Percentiles rank a stretch among this genome's conserved stretches.
phyloP scores from a whole-genome alignment of 768 basidiomycete species.

The Pisolithus orientalis region DNA sequence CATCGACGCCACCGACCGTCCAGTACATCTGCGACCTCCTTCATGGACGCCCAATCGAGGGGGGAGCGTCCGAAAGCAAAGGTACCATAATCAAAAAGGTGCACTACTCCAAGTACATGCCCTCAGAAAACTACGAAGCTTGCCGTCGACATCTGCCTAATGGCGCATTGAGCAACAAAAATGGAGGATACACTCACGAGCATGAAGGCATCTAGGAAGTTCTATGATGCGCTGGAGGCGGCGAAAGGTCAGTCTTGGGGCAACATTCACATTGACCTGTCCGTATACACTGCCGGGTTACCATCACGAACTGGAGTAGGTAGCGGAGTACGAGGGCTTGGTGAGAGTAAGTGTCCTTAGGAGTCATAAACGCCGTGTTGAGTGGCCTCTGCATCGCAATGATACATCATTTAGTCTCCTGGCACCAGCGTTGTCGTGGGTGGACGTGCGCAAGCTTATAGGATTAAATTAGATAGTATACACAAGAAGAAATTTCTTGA shows the following conservation, averaged over 20 bases:
- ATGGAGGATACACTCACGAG: constrained; percentile 74
- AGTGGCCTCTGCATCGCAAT: too few relatives aligned
- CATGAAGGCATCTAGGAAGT: constrained; percentile 57
- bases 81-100: constrained; percentile 63
- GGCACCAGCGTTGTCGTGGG: too few relatives aligned
- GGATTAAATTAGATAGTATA: too few relatives aligned
- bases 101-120: constrained; percentile 83
- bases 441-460: too few relatives aligned
- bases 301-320: constrained; percentile 87
- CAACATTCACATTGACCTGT: constrained; percentile 92
- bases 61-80: constrained; percentile 24
- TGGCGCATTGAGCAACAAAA: neutral
- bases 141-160: constrained; percentile 45
- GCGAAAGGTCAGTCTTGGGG: constrained; percentile 85
- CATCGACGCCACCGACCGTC: constrained; percentile 64
- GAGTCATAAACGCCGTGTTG: constrained; percentile 19
- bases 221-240: constrained; percentile 79
- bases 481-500: too few relatives aligned
- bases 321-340: constrained; percentile 31
- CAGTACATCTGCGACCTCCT: constrained; percentile 79
- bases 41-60: constrained; percentile 45
- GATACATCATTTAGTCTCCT: too few relatives aligned
- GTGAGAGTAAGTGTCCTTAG: too few relatives aligned
- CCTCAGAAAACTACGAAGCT: constrained; percentile 61
- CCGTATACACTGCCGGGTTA: constrained; percentile 93